Conservation (phyloP, 2,329 filamentous ascomycete genomes). For the Pseudopyricularia cyperi region DNA sequence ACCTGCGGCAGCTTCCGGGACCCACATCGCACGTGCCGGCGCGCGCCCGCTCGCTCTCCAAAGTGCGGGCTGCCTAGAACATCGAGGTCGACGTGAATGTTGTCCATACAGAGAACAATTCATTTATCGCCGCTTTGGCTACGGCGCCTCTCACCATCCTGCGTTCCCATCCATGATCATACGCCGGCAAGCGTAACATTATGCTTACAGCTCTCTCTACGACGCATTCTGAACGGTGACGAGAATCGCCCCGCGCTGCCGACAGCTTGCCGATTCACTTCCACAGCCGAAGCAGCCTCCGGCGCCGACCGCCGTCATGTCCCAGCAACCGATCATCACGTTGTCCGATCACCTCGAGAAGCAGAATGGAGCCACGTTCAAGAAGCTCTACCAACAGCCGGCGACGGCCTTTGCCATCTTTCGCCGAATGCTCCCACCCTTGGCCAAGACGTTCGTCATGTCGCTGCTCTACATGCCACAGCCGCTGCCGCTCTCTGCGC, state of each 20-base stretch:
- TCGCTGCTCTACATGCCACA: conserved; percentile 81
- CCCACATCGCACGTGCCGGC: background rate
- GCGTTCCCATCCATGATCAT: background rate
- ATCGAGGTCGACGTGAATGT: no score
- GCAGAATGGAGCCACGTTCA: conserved; percentile 79
- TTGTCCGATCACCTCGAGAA: conserved; percentile 87
- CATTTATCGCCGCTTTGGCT: background rate
- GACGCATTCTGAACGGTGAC: background rate
- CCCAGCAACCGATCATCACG: conserved; percentile 23
- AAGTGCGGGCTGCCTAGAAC: no score
- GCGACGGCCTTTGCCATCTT: conserved; percentile 93
- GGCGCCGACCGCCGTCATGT: conserved; percentile 4
- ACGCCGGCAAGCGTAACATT: background rate
- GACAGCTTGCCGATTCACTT: background rate
- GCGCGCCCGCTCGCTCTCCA: background rate
- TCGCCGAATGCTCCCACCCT: conserved; percentile 86
- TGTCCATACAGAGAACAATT: no score
- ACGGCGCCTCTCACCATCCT: background rate
- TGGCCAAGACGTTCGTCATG: conserved; percentile 95
- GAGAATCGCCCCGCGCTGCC: background rate
- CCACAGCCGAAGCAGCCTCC: background rate
- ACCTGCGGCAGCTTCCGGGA: background rate
- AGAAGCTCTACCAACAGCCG: conserved; percentile 87
- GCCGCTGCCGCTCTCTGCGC: conserved; percentile 64
- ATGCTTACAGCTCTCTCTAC: background rate